These are phyloP conservation scores for Sanghuangporus baumii DNA, from an alignment of 1,284 basidiomycete species.

Conservation along the genomic window DNA sequence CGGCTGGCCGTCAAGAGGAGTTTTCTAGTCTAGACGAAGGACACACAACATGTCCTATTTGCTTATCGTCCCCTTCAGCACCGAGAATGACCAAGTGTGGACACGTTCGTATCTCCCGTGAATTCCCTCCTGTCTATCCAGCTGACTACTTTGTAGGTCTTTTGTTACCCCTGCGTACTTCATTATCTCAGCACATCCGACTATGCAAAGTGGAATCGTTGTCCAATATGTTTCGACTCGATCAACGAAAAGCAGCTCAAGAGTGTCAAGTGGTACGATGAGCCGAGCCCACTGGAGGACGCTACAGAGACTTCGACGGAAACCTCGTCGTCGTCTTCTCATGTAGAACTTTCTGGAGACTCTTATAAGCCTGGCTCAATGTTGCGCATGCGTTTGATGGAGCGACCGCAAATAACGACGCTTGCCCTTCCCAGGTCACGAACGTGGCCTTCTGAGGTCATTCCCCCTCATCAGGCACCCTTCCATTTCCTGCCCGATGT, in stretches of 20 bases:
- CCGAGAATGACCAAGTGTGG: slow-evolving; percentile 97
- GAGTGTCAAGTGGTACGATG: slow-evolving; percentile 80
- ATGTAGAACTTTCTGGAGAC: slow-evolving; percentile 25
- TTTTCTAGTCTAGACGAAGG: slow-evolving; percentile 44
- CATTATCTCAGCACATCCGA: slow-evolving; percentile 87
- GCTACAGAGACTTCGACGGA: slow-evolving; percentile 32
- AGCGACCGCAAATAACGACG: slow-evolving; percentile 91
- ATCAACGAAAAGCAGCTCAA: slow-evolving; percentile 90
- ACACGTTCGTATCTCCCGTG: slow-evolving; percentile 62
- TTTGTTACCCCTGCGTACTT: slow-evolving; percentile 87
- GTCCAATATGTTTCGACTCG: slow-evolving; percentile 95
- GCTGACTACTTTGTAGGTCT: slow-evolving; percentile 49
- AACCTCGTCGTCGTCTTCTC: slow-evolving; percentile 41
- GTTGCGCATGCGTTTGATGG: slow-evolving; percentile 85
- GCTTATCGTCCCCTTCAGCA: slow-evolving; percentile 84
- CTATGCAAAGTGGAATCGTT: slow-evolving; percentile 78
- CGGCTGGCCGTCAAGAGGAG: slow-evolving; percentile 36
- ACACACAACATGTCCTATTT: slow-evolving; percentile 87
- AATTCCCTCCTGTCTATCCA: slow-evolving; percentile 16
- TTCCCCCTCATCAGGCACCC: slow-evolving; percentile 88
- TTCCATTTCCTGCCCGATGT: slow-evolving; percentile 97
- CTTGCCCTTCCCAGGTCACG: slow-evolving; percentile 89
- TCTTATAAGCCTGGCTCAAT: slow-evolving; percentile 46
- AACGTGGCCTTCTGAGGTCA: slow-evolving; percentile 90
- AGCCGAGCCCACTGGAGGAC: slow-evolving; percentile 32